Percentiles rank a stretch among this genome's conserved stretches.
Evolutionary conservation across 108 stramenopile genomes (phyloP).

Genomic region (Cylindrotheca fusiformis): DNA sequence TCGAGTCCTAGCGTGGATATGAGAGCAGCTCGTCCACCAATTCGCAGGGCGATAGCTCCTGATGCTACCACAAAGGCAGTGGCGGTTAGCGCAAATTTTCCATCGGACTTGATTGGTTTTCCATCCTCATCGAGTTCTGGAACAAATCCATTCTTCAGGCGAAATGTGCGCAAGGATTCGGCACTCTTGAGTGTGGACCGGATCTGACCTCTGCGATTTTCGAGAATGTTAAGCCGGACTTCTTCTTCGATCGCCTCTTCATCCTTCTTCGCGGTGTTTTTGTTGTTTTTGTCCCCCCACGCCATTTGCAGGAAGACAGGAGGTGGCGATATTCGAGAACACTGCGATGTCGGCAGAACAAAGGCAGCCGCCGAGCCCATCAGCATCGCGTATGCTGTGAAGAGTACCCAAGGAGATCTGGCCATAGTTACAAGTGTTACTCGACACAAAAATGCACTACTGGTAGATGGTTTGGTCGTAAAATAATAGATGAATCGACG

Average conservation of each 20-base stretch:
- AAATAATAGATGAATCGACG: no score
- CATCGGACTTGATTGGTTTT: slow-evolving; percentile 57
- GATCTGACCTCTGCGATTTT: slow-evolving; percentile 57
- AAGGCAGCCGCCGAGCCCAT: no score
- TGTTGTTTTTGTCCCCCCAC: no score
- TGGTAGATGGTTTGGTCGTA: no score
- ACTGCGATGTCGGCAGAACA: no score
- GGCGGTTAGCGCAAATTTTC: slow-evolving; percentile 64
- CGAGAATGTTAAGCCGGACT: slow-evolving; percentile 48
- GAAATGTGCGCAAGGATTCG: slow-evolving; percentile 48
- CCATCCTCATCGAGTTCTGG: slow-evolving; percentile 61
- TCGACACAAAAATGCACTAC: no score
- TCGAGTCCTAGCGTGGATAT: slow-evolving; percentile 81
- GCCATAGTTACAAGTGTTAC: no score
- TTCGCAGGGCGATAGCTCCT: slow-evolving; percentile 79
- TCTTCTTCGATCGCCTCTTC: slow-evolving; percentile 49
- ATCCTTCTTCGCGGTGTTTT: slow-evolving; percentile 29
- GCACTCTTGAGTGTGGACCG: slow-evolving; percentile 60
- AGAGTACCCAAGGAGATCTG: no score
- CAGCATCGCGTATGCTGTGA: no score
- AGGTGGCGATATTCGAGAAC: no score
- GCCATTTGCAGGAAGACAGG: no score
- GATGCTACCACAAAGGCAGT: slow-evolving; percentile 85
- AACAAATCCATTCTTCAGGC: slow-evolving; percentile 43
- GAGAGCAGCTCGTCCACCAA: slow-evolving; percentile 87